These are phyloP conservation scores for Amoebophrya sp. DNA, from an alignment of 169 alveolate genomes.

Conservation along the genomic window DNA sequence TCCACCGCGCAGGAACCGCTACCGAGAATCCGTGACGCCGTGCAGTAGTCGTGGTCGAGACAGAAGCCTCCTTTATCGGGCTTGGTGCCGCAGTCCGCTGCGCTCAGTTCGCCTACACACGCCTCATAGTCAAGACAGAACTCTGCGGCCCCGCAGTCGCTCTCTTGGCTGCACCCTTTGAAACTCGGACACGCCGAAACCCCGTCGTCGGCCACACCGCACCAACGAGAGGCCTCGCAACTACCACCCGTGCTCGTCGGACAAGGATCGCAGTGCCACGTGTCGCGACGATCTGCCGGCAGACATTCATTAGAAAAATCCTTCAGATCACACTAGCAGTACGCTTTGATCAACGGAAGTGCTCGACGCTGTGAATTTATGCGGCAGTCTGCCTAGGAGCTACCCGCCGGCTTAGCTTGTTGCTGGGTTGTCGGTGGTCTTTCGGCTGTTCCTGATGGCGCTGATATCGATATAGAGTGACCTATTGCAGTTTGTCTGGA, in stretches of 20 bases:
- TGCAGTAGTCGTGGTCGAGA: slow-evolving; percentile 22
- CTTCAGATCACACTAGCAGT: too few relatives aligned
- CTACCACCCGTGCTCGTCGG: slow-evolving; percentile 7
- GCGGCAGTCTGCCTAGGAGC: too few relatives aligned
- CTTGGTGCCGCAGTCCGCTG: background rate
- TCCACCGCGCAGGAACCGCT: background rate
- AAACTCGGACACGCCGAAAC: background rate
- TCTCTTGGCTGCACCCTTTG: background rate
- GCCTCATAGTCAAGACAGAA: background rate
- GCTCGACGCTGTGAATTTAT: too few relatives aligned
- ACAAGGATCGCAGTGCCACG: slow-evolving; percentile 19
- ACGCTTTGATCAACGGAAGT: too few relatives aligned
- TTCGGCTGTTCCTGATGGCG: too few relatives aligned
- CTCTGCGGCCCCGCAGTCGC: background rate
- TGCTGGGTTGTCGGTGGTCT: too few relatives aligned
- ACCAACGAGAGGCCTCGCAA: background rate
- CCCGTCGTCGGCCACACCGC: slow-evolving; percentile 23
- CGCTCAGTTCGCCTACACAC: background rate
- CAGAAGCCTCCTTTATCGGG: background rate
- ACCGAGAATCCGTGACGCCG: background rate
- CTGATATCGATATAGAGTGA: too few relatives aligned
- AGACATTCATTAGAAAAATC: too few relatives aligned
- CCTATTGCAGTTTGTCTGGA: too few relatives aligned
- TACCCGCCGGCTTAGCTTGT: too few relatives aligned
- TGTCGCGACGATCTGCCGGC: background rate